A percentile compares a stretch with the other conserved stretches of the same genome.
Conservation (phyloP, 805 yeast species). For the Starmerella cellae region DNA sequence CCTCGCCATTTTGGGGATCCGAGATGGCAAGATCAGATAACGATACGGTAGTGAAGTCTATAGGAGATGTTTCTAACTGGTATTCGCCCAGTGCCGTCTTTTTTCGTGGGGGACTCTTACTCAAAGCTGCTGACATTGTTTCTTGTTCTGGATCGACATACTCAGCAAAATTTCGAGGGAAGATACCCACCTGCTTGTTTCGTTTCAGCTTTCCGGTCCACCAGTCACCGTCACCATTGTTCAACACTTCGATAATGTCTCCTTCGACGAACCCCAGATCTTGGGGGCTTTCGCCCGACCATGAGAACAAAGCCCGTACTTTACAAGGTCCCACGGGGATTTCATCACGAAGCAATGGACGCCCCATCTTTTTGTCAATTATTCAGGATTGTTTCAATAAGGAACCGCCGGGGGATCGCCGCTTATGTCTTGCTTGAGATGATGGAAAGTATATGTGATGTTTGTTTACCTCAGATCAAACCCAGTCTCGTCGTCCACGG, state of each 20-base stretch:
- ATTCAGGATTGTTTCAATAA: too few species aligned
- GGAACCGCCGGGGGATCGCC: too few species aligned
- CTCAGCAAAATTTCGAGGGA: constrained; percentile 78
- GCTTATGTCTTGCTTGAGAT: too few species aligned
- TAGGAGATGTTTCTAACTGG: constrained; percentile 1
- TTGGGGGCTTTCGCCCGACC: constrained; percentile 85
- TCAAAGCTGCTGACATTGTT: constrained; percentile 16
- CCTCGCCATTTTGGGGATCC: constrained; percentile 7
- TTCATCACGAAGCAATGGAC: constrained; percentile 15
- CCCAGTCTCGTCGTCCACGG: too few species aligned
- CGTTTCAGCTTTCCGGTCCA: constrained; percentile 75
- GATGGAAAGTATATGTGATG: too few species aligned
- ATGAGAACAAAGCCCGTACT: constrained; percentile 73
- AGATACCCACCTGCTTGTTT: constrained; percentile 69
- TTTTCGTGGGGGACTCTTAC: constrained; percentile 1
- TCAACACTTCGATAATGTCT: constrained; percentile 73
- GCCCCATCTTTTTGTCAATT: too few species aligned
- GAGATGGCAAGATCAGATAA: constrained; percentile 14
- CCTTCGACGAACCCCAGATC: constrained; percentile 92
- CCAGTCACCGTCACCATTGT: constrained; percentile 78
- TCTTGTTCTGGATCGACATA: constrained; percentile 28
- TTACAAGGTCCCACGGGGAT: constrained; percentile 41
- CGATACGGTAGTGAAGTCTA: constrained; percentile 3
- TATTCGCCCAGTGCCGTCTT: background rate
- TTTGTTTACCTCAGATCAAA: too few species aligned